Conservation (phyloP, 1,139 yeast genomes). For the Komagataea norvegica region DNA sequence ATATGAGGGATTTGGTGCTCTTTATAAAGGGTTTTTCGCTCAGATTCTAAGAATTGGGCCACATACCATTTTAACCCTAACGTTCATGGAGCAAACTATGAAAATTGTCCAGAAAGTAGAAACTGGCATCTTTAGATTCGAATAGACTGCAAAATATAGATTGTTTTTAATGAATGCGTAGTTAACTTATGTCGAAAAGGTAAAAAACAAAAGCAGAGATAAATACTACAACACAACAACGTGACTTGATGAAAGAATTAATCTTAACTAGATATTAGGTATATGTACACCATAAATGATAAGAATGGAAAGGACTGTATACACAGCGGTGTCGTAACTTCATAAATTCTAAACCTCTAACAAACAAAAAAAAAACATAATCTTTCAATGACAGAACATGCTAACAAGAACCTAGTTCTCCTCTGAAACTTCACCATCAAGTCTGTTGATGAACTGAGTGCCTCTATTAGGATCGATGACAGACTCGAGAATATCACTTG, state of each 20-base stretch:
- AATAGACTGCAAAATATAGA: not conserved
- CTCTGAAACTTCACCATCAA: constrained; percentile 1
- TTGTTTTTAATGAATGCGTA: not conserved
- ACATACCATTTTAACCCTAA: constrained; percentile 84
- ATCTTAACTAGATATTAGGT: no score
- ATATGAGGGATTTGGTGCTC: constrained; percentile 80
- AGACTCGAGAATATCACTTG: not conserved
- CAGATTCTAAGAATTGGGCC: constrained; percentile 92
- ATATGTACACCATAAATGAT: no score
- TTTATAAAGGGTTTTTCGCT: constrained; percentile 93
- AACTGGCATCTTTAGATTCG: constrained; percentile 11
- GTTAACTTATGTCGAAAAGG: not conserved
- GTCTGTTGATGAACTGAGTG: not conserved
- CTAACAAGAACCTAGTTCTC: no score
- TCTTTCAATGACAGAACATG: no score
- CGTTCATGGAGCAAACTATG: constrained; percentile 95
- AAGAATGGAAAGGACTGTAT: no score
- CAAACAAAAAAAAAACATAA: no score
- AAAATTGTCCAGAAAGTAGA: constrained; percentile 47
- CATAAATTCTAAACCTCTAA: no score
- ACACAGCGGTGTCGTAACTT: not conserved
- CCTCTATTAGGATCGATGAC: not conserved
- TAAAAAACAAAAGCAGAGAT: not conserved
- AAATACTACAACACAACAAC: not conserved
- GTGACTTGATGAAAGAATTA: not conserved